Evolutionary conservation across 2,329 filamentous ascomycete genomes (phyloP), one percentile per base, ranked within the genome.

Genomic region (Rutstroemia sydowiana): DNA sequence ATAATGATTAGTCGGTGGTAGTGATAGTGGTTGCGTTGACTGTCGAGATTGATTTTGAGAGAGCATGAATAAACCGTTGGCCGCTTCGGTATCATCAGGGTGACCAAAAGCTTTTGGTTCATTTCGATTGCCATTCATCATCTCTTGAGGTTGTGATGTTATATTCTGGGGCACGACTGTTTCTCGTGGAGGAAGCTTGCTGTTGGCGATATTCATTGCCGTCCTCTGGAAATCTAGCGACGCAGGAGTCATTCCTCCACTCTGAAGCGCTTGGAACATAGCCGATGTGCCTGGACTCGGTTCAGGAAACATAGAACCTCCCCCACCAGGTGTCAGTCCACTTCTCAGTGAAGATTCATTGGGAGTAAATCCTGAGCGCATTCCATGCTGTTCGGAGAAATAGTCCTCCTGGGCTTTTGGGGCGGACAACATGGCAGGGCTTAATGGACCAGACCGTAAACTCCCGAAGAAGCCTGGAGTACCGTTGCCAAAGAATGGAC

Each of bases 221-320:
- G 92, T 95, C 54, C 92, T 86, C 63, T 97, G 92, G 63, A 98
- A 98, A 64, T 98, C 93, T 45, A 95, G 73, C 0, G 92, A 95
- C 56, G 85, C 85, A 8, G 93, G 93, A 1, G 93, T 98, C 3
- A 89, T 87, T 51, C 85, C 87, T 58, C 88, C 88, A 65, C 81
- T 87, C 58, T 88, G 83, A 34, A 93, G 73, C 59, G 87, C 85
- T 55, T 85, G 85, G 69, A 91, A 88, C 6, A 96, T 72, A 46
- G 87, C 86, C 72, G 90, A 85, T 0, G 88, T 88, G 67, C 88
- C 95, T 32, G 89, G 91, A 67, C 87, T 95, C 2, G 89, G 86
- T 50, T 86, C 88, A 52, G 92, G 90, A 74, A 97, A 97, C 89
- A 97, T 97, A 62, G 91, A 95, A 62, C 91, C 92, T 67, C 91